Conservation (phyloP, 2,329 filamentous ascomycete species). For the Exophiala xenobiotica region DNA sequence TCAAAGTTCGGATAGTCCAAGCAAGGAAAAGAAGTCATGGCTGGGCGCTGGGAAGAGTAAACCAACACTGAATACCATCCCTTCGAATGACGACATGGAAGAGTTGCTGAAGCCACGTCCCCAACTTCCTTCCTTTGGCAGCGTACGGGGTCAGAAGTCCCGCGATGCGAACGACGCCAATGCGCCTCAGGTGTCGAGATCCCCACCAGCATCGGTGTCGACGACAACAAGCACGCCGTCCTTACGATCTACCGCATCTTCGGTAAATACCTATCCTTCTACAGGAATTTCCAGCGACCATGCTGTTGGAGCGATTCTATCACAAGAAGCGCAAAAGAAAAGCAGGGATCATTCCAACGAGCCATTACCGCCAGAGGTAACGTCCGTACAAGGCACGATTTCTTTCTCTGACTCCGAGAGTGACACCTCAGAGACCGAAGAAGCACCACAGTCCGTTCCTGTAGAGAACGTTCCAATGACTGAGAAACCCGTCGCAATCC, state of each 20-base stretch:
- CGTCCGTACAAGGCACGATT: slow-evolving; percentile 65
- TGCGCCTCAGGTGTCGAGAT: slow-evolving; percentile 23
- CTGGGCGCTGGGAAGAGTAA: slow-evolving; percentile 40
- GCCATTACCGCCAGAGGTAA: slow-evolving; percentile 69
- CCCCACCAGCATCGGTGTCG: slow-evolving; percentile 26
- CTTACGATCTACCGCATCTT: slow-evolving; percentile 16
- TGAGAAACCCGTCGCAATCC: neutral
- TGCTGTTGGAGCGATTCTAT: slow-evolving; percentile 51
- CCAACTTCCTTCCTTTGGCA: slow-evolving; percentile 63
- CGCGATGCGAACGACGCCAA: slow-evolving; percentile 18
- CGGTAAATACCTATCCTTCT: slow-evolving; percentile 38
- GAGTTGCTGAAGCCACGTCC: slow-evolving; percentile 59
- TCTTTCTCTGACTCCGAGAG: slow-evolving; percentile 60
- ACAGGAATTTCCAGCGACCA: slow-evolving; percentile 51
- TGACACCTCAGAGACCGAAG: slow-evolving; percentile 15
- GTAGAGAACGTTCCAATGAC: neutral
- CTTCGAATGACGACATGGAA: slow-evolving; percentile 52
- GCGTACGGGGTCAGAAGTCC: slow-evolving; percentile 51
- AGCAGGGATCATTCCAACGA: slow-evolving; percentile 46
- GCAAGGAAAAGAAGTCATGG: slow-evolving; percentile 36
- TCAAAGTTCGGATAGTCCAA: slow-evolving; percentile 36
- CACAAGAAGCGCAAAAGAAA: slow-evolving; percentile 39
- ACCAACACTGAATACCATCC: slow-evolving; percentile 30
- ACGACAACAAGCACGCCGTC: slow-evolving; percentile 6
- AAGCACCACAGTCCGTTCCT: neutral